Base-by-base conservation (phyloP, 2,329 filamentous ascomycete genomes). In the Lecanoromycetidae sp. region DNA sequence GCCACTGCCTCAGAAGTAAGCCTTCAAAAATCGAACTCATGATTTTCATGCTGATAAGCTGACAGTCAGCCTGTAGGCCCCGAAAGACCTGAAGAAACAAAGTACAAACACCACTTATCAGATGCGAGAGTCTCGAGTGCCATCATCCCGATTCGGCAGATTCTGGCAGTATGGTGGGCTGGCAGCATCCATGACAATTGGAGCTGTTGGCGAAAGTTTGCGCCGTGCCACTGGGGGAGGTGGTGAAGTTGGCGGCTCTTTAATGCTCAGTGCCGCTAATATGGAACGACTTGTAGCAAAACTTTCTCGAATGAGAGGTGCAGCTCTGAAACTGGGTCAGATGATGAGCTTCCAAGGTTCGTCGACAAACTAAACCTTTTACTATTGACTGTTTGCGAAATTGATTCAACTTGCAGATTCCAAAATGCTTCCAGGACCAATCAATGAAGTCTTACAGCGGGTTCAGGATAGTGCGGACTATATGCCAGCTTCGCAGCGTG, bases 401-500 rank as follows among this genome's bases (percentile, higher is more conserved):
- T n/a, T 46, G 10, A 49, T 35, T 15, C 44, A 23, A 27, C 25
- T 34, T 44, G 20, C 49, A 73, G 91, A 98, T 66, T 80, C 86
- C 30, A 96, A 94, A 64, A 87, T 95, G 79, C 76, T 98, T 8
- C 91, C 91, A 0, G 77, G 76, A 0, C 78, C 85, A 1, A 87
- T 98, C 41, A 86, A 93, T 55, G 77, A 90, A 58, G 87, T 98
- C 1, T 70, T 98, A 10, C 87, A 94, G 61, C 80, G 93, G 5
- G 91, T 98, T 0, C 91, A 98, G 62, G 91, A 98, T 62, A 82
- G 86, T 48, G 91, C 91, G 32, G 90, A 98, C 64, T 98, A 96
- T 64, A 98, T 98, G 91, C 91, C 91, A 0, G 76, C 86, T 2
- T 94, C 81, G 62, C 91, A 98, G 63, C 82, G 91, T 9, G 81